phyloP scores from a whole-genome alignment of 192 early-diverging fungal species.

The Paraglomus brasilianum region DNA sequence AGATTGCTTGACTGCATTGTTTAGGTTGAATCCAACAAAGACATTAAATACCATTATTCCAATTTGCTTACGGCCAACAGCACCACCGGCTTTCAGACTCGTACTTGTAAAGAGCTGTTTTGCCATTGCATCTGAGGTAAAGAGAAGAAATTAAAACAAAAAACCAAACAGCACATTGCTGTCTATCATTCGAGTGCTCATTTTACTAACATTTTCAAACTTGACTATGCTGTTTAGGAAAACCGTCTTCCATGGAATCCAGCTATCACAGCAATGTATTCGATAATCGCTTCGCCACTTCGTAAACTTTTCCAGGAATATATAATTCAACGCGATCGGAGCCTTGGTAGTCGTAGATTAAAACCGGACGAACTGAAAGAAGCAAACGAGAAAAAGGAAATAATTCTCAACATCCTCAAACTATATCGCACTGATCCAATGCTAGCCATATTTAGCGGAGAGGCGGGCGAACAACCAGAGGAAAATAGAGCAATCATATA shows the following conservation, averaged over 20 bases:
- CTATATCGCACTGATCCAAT: slow-evolving; percentile 75
- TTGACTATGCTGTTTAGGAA: slow-evolving; percentile 34
- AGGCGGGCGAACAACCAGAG: slow-evolving; percentile 64
- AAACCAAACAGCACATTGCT: too few relatives aligned
- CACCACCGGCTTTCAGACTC: slow-evolving; percentile 76
- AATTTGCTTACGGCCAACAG: slow-evolving; percentile 61
- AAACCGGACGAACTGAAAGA: slow-evolving; percentile 48
- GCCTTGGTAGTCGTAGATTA: slow-evolving; percentile 36
- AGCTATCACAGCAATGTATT: slow-evolving; percentile 51
- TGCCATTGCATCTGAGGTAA: slow-evolving; percentile 62
- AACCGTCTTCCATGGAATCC: slow-evolving; percentile 71
- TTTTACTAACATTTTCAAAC: too few relatives aligned
- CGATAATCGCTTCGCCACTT: slow-evolving; percentile 59
- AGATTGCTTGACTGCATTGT: slow-evolving; percentile 72
- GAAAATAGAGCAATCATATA: slow-evolving; percentile 73
- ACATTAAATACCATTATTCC: slow-evolving; percentile 74
- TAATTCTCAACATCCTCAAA: slow-evolving; percentile 75
- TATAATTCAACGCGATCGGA: slow-evolving; percentile 39
- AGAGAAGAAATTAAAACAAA: background rate
- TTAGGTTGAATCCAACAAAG: slow-evolving; percentile 72
- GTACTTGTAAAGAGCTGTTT: slow-evolving; percentile 77
- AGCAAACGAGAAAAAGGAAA: slow-evolving; percentile 72
- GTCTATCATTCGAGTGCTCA: too few relatives aligned
- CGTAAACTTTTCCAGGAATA: slow-evolving; percentile 64
- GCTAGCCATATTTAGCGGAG: slow-evolving; percentile 65